Evolutionary conservation across 2,329 filamentous ascomycete species (phyloP), one percentile per base, ranked within the genome.

Genomic region (Bisporella sp.): DNA sequence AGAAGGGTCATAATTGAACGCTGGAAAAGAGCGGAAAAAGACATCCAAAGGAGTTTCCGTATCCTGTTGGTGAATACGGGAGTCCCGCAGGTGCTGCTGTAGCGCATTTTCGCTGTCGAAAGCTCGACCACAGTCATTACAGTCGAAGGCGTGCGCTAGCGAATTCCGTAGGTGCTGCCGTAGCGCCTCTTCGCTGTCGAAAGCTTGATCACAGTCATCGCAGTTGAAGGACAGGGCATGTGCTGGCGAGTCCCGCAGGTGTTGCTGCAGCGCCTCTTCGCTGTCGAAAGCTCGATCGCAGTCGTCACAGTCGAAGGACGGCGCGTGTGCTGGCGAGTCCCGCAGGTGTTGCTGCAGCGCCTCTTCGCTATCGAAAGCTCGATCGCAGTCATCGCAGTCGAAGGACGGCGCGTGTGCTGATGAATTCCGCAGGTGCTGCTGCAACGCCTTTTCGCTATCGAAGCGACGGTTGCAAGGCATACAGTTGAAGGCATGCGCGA

Each of bases 1-100:
- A 59, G 55, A 60, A 58, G 56, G 57, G 52, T 59, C 32, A 59
- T 62, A 62, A 53, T 57, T 45, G 47, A 61, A 61, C 29, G 45
- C 51, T 57, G 53, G 50, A 54, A 60, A 61, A 57, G 57, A 53
- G 48, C 49, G 52, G 47, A 55, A 60, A 61, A 58, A 46, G 53
- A n/a, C 28, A 56, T 59, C 54, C 29, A 59, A 53, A 53, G 53
- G 58, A 35, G 55, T 60, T 29, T 59, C 54, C 9, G 48, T 54
- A 54, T 55, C 47, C 32, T 54, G 48, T 52, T 56, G 39, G 49
- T 55, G 48, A 51, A 46, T 54, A 40, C 40, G 53, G 50, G 52
- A 57, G 48, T 57, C 48, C 33, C 51, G 51, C 37, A 61, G 52
- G 49, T 62, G 56, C 51, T 59, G 53, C 30, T 48, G 37, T 41